Percentiles rank a stretch among this genome's conserved stretches.
Conservation (phyloP, 805 yeast genomes). For the Wickerhamomyces sydowiorum region DNA sequence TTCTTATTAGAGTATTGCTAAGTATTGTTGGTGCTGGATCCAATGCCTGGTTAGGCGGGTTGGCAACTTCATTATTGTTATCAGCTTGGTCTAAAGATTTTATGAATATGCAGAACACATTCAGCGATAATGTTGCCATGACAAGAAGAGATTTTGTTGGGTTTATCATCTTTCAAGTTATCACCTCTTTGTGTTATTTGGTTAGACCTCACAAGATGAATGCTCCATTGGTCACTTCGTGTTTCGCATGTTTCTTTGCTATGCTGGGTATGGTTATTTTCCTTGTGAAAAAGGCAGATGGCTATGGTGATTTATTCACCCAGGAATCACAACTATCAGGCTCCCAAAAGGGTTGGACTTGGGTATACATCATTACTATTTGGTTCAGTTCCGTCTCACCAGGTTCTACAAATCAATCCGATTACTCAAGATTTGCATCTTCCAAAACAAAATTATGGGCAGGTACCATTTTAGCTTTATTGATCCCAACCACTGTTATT, state of each 20-base stretch:
- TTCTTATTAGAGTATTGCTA: conserved; percentile 35
- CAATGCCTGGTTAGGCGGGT: conserved; percentile 40
- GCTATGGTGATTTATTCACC: conserved; percentile 28
- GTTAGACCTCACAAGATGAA: conserved; percentile 23
- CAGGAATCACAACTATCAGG: conserved; percentile 25
- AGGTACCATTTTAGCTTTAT: conserved; percentile 22
- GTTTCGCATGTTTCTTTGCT: conserved; percentile 21
- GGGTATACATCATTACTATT: conserved; percentile 26
- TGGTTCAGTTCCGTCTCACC: conserved; percentile 28
- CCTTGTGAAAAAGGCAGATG: conserved; percentile 27
- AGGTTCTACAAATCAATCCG: conserved; percentile 29
- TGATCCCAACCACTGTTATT: conserved; percentile 34
- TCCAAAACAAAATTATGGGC: conserved; percentile 19
- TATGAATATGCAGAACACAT: conserved; percentile 26
- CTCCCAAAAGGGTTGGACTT: conserved; percentile 25
- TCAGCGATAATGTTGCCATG: conserved; percentile 27
- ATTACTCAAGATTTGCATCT: conserved; percentile 28
- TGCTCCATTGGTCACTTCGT: conserved; percentile 16
- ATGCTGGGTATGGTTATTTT: conserved; percentile 27
- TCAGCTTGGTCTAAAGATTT: conserved; percentile 36
- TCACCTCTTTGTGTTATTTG: conserved; percentile 18
- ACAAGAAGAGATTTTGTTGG: conserved; percentile 23
- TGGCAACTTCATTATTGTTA: conserved; percentile 31
- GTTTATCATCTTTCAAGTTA: conserved; percentile 31
- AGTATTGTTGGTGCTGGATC: conserved; percentile 44